Evolutionary conservation across 441 rosid genomes (phyloP).

Genomic region (Sinapis alba): DNA sequence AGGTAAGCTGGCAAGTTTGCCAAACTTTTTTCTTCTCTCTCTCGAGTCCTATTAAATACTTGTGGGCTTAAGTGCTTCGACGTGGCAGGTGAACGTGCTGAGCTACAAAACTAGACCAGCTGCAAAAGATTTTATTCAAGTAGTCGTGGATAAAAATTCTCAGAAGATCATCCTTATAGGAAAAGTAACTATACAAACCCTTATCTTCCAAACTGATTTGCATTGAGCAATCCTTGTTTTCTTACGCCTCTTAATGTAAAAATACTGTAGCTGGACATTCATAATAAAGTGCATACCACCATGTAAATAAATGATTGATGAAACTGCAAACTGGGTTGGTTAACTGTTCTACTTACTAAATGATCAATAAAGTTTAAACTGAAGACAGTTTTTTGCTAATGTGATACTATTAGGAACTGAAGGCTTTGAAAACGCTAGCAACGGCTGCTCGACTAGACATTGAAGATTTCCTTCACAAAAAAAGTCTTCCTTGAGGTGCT

Average conservation of each 20-base stretch:
- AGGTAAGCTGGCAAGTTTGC: slow-evolving; percentile 49
- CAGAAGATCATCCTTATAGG: slow-evolving; percentile 93
- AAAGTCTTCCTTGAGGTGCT: slow-evolving; percentile 90
- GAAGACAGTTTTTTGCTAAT: slow-evolving; percentile 3
- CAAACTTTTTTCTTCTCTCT: slow-evolving; percentile 8
- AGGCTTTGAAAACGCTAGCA: slow-evolving; percentile 81
- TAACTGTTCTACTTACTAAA: not conserved
- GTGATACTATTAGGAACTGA: slow-evolving; percentile 66
- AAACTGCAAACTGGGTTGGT: not conserved
- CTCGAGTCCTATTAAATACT: not conserved
- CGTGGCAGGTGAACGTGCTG: slow-evolving; percentile 76
- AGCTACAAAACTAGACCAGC: slow-evolving; percentile 78
- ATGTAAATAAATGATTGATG: not conserved
- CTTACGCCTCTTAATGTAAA: not conserved
- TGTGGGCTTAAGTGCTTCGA: not conserved
- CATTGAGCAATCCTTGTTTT: not conserved
- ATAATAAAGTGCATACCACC: not conserved
- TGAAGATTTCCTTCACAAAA: slow-evolving; percentile 92
- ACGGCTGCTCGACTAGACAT: slow-evolving; percentile 91
- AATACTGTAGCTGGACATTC: not conserved
- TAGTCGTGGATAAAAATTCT: slow-evolving; percentile 84
- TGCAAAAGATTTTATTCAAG: slow-evolving; percentile 92
- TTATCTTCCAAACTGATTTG: not conserved
- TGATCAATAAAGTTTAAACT: slow-evolving; percentile 13
- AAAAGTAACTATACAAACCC: slow-evolving; percentile 53